Conservation (phyloP, 306 rosid species). For the Vachellia pachyceras region DNA sequence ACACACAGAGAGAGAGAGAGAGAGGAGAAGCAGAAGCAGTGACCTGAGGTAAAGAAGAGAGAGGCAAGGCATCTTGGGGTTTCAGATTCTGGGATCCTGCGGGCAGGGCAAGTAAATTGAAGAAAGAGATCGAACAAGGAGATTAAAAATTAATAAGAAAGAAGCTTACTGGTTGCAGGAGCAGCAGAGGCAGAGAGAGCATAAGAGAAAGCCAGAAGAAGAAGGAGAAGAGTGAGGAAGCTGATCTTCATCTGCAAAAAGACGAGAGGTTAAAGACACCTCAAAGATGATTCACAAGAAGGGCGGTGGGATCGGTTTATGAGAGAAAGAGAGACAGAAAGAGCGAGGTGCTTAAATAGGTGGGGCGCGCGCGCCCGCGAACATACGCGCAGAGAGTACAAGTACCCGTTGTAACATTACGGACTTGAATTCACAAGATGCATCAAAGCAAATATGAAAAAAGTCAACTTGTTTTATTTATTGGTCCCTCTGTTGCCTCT, state of each 20-base stretch:
- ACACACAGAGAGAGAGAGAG: too few relatives aligned
- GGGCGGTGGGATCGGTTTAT: background rate
- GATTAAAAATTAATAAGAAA: background rate
- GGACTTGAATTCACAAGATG: background rate
- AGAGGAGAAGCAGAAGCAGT: background rate
- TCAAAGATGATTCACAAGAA: background rate
- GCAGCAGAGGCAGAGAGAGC: constrained; percentile 39
- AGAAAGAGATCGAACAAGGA: background rate
- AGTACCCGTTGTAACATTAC: background rate
- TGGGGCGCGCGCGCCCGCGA: too few relatives aligned
- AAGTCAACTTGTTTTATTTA: constrained; percentile 46
- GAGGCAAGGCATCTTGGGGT: constrained; percentile 12
- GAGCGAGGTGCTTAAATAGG: constrained; percentile 41
- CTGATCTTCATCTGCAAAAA: constrained; percentile 40
- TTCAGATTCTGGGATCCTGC: constrained; percentile 43
- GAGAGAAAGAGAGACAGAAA: background rate
- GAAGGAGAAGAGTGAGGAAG: constrained; percentile 9
- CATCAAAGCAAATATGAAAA: constrained; percentile 2
- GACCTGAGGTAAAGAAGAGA: constrained; percentile 44
- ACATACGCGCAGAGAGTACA: background rate
- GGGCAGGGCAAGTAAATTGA: constrained; percentile 10
- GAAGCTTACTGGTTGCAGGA: constrained; percentile 46
- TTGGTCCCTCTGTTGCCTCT: constrained; percentile 27
- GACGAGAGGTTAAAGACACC: background rate
- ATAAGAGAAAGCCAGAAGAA: constrained; percentile 33